These are phyloP conservation scores for Extremus antarcticus DNA, from an alignment of 495 filamentous ascomycete species.

Conservation along the genomic window DNA sequence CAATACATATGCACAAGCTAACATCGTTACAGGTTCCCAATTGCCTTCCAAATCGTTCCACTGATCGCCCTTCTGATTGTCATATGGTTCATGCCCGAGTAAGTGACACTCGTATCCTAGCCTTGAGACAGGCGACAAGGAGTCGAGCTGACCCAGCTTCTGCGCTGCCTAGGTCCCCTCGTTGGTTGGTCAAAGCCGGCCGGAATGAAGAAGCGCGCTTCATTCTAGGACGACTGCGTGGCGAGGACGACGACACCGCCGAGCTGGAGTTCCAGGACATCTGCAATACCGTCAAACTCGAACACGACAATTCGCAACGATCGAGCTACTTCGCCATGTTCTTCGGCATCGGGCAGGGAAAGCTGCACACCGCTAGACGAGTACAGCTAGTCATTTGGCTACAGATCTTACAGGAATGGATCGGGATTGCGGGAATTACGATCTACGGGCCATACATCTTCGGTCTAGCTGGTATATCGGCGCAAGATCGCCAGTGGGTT, in stretches of 20 bases:
- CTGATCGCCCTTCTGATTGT: slow-evolving; percentile 39
- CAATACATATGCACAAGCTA: background rate
- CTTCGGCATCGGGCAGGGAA: slow-evolving; percentile 50
- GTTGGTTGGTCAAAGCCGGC: slow-evolving; percentile 23
- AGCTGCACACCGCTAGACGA: slow-evolving; percentile 53
- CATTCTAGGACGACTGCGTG: slow-evolving; percentile 51
- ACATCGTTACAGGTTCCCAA: slow-evolving; percentile 39
- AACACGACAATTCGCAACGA: slow-evolving; percentile 39
- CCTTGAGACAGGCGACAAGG: too few species aligned
- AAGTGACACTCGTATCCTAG: too few species aligned
- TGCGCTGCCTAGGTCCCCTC: too few species aligned
- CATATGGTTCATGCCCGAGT: slow-evolving; percentile 24
- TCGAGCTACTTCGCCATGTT: slow-evolving; percentile 54
- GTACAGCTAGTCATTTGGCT: slow-evolving; percentile 63
- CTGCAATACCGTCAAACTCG: slow-evolving; percentile 44
- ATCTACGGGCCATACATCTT: slow-evolving; percentile 53
- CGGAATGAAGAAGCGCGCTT: slow-evolving; percentile 37
- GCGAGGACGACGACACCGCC: slow-evolving; percentile 45
- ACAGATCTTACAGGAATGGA: slow-evolving; percentile 63
- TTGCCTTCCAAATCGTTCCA: slow-evolving; percentile 46
- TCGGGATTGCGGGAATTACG: slow-evolving; percentile 52
- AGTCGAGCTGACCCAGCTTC: too few species aligned
- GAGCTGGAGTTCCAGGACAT: slow-evolving; percentile 57
- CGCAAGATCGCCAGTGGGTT: slow-evolving; percentile 48
- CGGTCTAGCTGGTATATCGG: slow-evolving; percentile 51